These are phyloP conservation scores for Jamesozyma spencerorum DNA, from an alignment of 805 yeast genomes.

Conservation along the genomic window DNA sequence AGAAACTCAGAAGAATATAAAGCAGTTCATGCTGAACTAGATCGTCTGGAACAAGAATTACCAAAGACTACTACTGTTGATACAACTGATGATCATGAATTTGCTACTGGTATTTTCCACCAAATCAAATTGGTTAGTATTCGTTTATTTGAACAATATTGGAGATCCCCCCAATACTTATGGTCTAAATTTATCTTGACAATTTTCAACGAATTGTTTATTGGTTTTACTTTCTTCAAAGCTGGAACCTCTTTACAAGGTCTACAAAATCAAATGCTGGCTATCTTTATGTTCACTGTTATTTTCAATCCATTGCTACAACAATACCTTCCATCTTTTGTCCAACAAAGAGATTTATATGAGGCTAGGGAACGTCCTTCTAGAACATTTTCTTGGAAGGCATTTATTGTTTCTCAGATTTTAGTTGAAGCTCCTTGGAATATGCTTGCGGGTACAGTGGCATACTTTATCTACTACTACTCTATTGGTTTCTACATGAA, in stretches of 20 bases:
- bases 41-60: conserved; percentile 53
- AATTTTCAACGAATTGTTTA: conserved; percentile 48
- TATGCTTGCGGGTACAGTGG: conserved; percentile 50
- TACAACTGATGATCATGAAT: conserved; percentile 28
- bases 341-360: conserved; percentile 53
- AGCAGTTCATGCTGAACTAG: conserved; percentile 52
- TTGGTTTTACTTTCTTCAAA: conserved; percentile 67
- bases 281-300: conserved; percentile 59
- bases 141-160: conserved; percentile 55
- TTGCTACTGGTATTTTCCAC: conserved; percentile 34
- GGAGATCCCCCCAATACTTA: conserved; percentile 57
- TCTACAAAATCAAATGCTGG: conserved; percentile 74
- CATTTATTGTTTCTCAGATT: conserved; percentile 53
- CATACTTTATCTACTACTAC: conserved; percentile 57
- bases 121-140: conserved; percentile 41
- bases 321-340: conserved; percentile 56
- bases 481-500: conserved; percentile 60
- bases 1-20: conserved; percentile 52
- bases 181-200: conserved; percentile 53
- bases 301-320: conserved; percentile 48
- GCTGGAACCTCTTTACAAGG: conserved; percentile 57
- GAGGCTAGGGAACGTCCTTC: conserved; percentile 71
- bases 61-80: conserved; percentile 27
- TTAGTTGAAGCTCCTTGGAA: conserved; percentile 63
- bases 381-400: conserved; percentile 57